Evolutionary conservation across 2,329 filamentous ascomycete species (phyloP), one percentile per base, ranked within the genome.

Genomic region (Daldinia sp.): DNA sequence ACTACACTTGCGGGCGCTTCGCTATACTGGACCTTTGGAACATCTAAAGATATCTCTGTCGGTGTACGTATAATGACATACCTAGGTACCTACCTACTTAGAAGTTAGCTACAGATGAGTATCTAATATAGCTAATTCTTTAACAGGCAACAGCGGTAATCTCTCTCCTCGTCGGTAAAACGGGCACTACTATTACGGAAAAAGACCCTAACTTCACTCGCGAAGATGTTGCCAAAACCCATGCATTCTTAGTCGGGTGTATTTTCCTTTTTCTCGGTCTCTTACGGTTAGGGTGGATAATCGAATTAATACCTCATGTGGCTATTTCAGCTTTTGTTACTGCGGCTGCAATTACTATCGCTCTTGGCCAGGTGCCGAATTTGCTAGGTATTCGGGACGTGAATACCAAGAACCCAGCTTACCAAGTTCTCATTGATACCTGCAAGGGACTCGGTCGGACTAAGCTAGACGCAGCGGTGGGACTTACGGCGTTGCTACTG

Each of bases 121-220:
- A n/a, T 11, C 27, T 9, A 2, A 45, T 43, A n/a, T 37, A 51
- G 41, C 49, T 27, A 15, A 13, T 43, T 11, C 9, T n/a, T 15
- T 9, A 13, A 25, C n/a, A 58, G 55, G 47, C 55, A n/a, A 58
- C 55, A n/a, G 55, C 55, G 7, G 55, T 58, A n/a, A 47, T 58
- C 27, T 58, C 55, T 27, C 47, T 58, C 9, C 55, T 58, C 23
- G 47, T 50, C 29, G 47, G 55, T 5, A 51, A 58, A 21, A 45
- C 55, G 15, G 37, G 5, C 10, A 50, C 19, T 4, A 35, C 19
- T 35, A 10, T 58, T 15, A 25, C 13, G 8, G 47, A 58, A 1
- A 51, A 27, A 10, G 8, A 58, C 29, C 27, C 37, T 2, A 15
- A 19, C 2, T 58, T 58, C 21, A 58, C 25, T 27, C 27, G 3